Evolutionary conservation across 2,329 filamentous ascomycete species (phyloP).

Genomic region (Ascochyta koolunga): DNA sequence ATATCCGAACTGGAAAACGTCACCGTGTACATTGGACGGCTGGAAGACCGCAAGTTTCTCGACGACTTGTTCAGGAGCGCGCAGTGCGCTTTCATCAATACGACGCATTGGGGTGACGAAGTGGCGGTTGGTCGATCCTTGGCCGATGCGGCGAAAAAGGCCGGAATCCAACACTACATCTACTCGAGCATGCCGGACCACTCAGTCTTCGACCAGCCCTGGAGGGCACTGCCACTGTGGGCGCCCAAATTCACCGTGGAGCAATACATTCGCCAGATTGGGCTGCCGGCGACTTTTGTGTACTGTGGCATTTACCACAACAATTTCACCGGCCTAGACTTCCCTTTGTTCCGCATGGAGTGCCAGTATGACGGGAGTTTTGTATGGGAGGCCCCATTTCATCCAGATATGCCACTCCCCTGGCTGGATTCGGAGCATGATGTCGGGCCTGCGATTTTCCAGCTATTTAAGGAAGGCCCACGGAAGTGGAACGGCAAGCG

Average conservation of each 20-base stretch:
- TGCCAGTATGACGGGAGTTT: conserved; percentile 84
- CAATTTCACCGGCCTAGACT: conserved; percentile 92
- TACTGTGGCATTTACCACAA: conserved; percentile 99
- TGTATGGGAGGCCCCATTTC: conserved; percentile 91
- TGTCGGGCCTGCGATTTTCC: conserved; percentile 86
- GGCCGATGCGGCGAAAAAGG: conserved; percentile 85
- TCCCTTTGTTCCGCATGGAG: conserved; percentile 96
- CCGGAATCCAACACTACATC: conserved; percentile 86
- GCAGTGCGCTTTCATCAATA: conserved; percentile 95
- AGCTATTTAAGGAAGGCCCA: conserved; percentile 93
- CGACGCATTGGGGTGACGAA: conserved; percentile 95
- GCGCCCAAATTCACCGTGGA: conserved; percentile 91
- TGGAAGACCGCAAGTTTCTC: conserved; percentile 78
- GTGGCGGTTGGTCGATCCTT: conserved; percentile 85
- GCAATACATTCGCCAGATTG: conserved; percentile 83
- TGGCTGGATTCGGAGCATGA: conserved; percentile 98
- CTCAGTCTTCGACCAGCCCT: conserved; percentile 73
- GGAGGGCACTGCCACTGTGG: conserved; percentile 90
- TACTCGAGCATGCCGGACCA: conserved; percentile 99
- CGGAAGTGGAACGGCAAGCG: conserved; percentile 79
- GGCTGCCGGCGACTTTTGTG: conserved; percentile 86
- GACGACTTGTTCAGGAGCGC: conserved; percentile 80
- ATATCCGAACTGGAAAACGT: conserved; percentile 83
- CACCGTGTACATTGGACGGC: conserved; percentile 68
- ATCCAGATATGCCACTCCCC: conserved; percentile 84